Conservation (phyloP, 148 eudicot species). For the Spergularia marina region DNA sequence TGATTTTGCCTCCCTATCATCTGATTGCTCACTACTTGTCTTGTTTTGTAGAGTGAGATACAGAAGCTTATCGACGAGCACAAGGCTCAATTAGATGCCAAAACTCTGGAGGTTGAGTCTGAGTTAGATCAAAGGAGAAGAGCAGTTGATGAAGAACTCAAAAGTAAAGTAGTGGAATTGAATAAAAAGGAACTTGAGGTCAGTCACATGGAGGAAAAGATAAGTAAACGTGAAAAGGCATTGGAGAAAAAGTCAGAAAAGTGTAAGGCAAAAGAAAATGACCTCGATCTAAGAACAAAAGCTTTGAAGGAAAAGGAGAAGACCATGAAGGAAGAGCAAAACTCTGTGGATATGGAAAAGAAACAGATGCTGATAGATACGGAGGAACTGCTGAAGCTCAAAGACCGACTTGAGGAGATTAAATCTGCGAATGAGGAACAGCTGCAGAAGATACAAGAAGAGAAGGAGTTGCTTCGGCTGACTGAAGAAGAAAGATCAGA, state of each 20-base stretch:
- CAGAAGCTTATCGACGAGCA: constrained; percentile 86
- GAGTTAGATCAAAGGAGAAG: constrained; percentile 66
- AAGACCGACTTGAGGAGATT: constrained; percentile 61
- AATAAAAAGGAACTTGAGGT: constrained; percentile 71
- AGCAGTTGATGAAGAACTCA: constrained; percentile 56
- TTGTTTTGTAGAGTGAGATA: constrained; percentile 58
- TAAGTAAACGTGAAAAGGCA: constrained; percentile 77
- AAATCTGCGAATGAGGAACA: constrained; percentile 55
- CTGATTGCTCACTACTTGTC: background rate
- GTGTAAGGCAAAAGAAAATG: constrained; percentile 69
- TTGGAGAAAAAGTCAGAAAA: constrained; percentile 77
- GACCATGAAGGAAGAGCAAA: constrained; percentile 58
- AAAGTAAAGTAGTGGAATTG: constrained; percentile 54
- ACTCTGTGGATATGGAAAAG: constrained; percentile 60
- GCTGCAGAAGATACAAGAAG: constrained; percentile 42
- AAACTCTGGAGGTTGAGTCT: constrained; percentile 57
- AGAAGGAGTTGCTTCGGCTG: constrained; percentile 69
- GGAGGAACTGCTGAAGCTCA: constrained; percentile 54
- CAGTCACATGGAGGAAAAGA: constrained; percentile 67
- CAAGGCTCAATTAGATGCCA: constrained; percentile 51
- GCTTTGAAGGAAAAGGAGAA: constrained; percentile 76
- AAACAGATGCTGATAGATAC: constrained; percentile 53
- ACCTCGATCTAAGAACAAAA: constrained; percentile 51
- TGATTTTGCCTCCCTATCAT: background rate
- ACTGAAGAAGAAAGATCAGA: constrained; percentile 85